A percentile compares a stretch with the other conserved stretches of the same genome.
phyloP scores from a whole-genome alignment of 768 basidiomycete genomes.

The Termitomyces sp. region DNA sequence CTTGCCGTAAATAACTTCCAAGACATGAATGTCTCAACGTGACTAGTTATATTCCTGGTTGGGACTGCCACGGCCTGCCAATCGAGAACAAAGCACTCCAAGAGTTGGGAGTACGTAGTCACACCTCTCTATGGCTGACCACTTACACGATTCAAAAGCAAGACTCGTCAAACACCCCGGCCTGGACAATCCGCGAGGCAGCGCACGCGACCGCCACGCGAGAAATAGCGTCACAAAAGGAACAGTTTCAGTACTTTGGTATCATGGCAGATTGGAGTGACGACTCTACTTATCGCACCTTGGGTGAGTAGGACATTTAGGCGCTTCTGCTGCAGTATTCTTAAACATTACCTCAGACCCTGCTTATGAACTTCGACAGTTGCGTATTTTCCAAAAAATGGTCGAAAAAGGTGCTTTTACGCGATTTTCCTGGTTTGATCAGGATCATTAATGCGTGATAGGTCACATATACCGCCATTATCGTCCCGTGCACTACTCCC shows the following conservation, averaged over 20 bases:
- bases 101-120: slow-evolving; percentile 53
- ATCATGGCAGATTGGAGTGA: slow-evolving; percentile 90
- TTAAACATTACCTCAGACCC: slow-evolving; percentile 48
- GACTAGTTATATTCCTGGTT: slow-evolving; percentile 85
- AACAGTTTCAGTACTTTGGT: slow-evolving; percentile 75
- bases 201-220: slow-evolving; percentile 68
- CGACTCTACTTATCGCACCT: slow-evolving; percentile 73
- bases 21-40: slow-evolving; percentile 1
- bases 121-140: not conserved
- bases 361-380: slow-evolving; percentile 82
- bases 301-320: slow-evolving; percentile 45
- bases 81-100: slow-evolving; percentile 93
- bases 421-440: not conserved
- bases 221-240: slow-evolving; percentile 70
- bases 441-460: slow-evolving; percentile 18
- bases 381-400: slow-evolving; percentile 83
- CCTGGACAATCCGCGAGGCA: slow-evolving; percentile 57
- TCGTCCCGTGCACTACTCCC: slow-evolving; percentile 92
- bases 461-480: slow-evolving; percentile 82
- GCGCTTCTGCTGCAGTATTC: not conserved
- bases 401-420: slow-evolving; percentile 63
- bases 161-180: slow-evolving; percentile 49
- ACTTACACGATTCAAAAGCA: slow-evolving; percentile 29
- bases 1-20: not conserved
- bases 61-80: slow-evolving; percentile 97